These are phyloP conservation scores for Vitis hybrid DNA, from an alignment of 177 flowering plant genomes.

Conservation along the genomic window DNA sequence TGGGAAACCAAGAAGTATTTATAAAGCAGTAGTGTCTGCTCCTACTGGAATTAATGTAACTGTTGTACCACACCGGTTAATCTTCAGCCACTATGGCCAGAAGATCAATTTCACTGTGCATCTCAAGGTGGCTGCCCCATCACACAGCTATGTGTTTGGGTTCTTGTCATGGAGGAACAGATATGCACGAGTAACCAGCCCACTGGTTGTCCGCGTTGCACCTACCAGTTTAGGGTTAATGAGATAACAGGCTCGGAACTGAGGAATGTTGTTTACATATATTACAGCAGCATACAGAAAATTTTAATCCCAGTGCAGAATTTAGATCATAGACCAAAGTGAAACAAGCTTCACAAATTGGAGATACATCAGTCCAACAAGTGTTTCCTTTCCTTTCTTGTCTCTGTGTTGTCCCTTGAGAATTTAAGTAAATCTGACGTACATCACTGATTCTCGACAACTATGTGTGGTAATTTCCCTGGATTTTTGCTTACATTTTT, in stretches of 20 bases:
- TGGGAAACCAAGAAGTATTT: slow-evolving; percentile 51
- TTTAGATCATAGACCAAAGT: no score
- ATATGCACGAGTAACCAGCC: slow-evolving; percentile 44
- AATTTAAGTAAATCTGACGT: no score
- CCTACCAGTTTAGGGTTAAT: slow-evolving; percentile 31
- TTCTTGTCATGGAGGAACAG: slow-evolving; percentile 57
- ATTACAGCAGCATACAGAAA: background rate
- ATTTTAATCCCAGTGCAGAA: no score
- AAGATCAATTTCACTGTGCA: slow-evolving; percentile 59
- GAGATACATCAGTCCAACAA: no score
- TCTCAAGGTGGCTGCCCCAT: slow-evolving; percentile 47
- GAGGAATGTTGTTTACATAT: background rate
- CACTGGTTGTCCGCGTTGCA: slow-evolving; percentile 50
- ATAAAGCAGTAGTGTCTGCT: slow-evolving; percentile 46
- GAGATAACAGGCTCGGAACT: slow-evolving; percentile 23
- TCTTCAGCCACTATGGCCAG: slow-evolving; percentile 52
- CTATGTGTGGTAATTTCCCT: no score
- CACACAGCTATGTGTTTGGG: slow-evolving; percentile 66
- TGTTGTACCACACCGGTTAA: slow-evolving; percentile 46
- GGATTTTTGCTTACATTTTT: no score
- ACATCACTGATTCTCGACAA: no score
- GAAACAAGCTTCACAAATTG: no score
- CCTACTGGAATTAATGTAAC: slow-evolving; percentile 60
- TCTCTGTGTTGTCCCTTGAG: no score
- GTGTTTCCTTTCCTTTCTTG: no score